Base-by-base conservation (phyloP, 1,139 yeast genomes). In the Blastobotrys capitulatus region DNA sequence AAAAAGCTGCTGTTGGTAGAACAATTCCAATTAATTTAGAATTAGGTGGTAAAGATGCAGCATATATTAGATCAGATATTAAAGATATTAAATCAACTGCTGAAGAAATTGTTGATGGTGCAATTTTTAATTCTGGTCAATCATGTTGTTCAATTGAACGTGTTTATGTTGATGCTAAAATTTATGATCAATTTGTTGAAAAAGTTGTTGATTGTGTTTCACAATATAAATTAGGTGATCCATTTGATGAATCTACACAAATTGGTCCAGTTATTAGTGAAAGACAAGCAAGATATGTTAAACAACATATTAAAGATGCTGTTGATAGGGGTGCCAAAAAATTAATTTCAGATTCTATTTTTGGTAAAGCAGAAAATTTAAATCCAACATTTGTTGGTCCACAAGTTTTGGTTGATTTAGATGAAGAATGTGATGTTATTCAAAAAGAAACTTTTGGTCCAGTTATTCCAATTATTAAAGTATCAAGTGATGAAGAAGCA, bases 141-240 rank as follows among this genome's bases (percentile, higher is more conserved):
- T 83, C 88, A 47, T 89, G 97, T 73, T 87, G 94, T 39, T 88
- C 95, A 49, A 88, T 90, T 51, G 88, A 92, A 54, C 76, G 97
- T 56, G 76, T 88, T 38, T 85, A 84, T 58, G 85, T 87, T 31
- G 89, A 87, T 57, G 82, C 78, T 49, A 67, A 74, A 1, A 69
- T 87, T 38, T 84, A 85, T 64, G 94, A 87, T 51, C 71, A 79
- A 61, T 86, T 86, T 65, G 67, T 86, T 44, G 61, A 67, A 15
- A 83, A 77, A 59, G 82, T 82, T 64, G 88, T 89, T 58, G 83
- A 79, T 52, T 73, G 76, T 44, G 75, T 83, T 51, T 76, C 78
- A 50, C 55, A 51, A 8, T 67, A 67, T 57, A 66, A 60, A 64
- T 77, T 84, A 52, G 88, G 90, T 58, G 75, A 81, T 63, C 95